Base-by-base conservation (phyloP, 257 asterid species). In the Echites panduratus region DNA sequence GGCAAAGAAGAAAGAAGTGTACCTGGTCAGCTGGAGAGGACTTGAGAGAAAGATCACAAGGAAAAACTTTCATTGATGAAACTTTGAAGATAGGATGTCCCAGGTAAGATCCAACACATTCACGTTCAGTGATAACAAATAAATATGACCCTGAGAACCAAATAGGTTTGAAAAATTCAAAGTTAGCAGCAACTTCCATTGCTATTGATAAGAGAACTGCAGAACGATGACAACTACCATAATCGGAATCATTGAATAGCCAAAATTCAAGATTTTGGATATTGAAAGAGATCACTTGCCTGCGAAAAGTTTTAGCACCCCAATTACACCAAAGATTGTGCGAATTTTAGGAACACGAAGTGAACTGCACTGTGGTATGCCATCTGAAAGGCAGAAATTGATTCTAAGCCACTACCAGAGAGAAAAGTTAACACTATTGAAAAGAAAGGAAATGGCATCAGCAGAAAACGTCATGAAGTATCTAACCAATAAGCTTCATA, bases 51-150 rank as follows among this genome's bases (percentile, higher is more conserved):
- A 82, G 90, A 75, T 89, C 92, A 74, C 96, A 90, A 32, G 99
- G 97, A 71, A 87, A 80, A 79, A 87, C 81, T 80, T 92, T 89
- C 94, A 95, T 76, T 16, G 97, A 85, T 43, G 83, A 75, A 70
- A 90, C 87, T 82, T 81, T 90, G 85, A 90, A 95, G 83, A 95
- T 81, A 73, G 94, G 98, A 72, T 84, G 86, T 26, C 94, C 95
- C 77, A 87, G 68, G 81, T 87, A 87, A 75, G 82, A 76, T 73
- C 99, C 99, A 79, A 87, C 89, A 75, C 89, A 85, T 83, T 89
- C 91, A 57, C 93, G 96, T 71, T 88, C 98, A 4, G 89, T 87
- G 69, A 95, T 87, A 78, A 88, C 90, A 32, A 89, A 79, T 73
- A 95, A 75, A 83, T 90, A 90, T 58, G 96, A 83, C 62, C 98